Conservation (phyloP, 192 early-diverging fungal species). For the Rhizophagus clarus region DNA sequence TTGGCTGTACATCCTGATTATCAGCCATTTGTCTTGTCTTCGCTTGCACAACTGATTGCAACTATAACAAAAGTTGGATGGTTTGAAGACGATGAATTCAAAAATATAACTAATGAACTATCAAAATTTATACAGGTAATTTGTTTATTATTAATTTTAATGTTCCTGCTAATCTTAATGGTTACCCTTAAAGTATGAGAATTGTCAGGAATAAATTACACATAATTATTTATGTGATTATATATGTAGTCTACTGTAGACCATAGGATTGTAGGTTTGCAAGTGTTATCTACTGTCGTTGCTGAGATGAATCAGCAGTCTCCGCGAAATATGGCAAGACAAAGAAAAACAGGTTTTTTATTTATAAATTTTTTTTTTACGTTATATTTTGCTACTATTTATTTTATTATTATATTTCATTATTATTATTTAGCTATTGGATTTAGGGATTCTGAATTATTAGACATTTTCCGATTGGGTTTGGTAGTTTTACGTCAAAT, state of each 20-base stretch:
- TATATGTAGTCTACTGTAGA: slow-evolving; percentile 50
- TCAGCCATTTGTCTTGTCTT: slow-evolving; percentile 59
- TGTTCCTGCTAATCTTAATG: background rate
- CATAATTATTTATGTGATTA: slow-evolving; percentile 4
- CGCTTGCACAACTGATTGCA: slow-evolving; percentile 62
- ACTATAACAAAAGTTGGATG: slow-evolving; percentile 71
- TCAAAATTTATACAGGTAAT: slow-evolving; percentile 61
- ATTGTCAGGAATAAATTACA: background rate
- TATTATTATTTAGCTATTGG: slow-evolving; percentile 37
- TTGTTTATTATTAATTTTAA: background rate
- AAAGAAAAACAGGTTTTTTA: slow-evolving; percentile 68
- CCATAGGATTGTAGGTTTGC: slow-evolving; percentile 65
- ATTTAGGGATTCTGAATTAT: slow-evolving; percentile 64
- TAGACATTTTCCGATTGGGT: slow-evolving; percentile 57
- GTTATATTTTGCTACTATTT: background rate
- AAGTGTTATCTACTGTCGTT: slow-evolving; percentile 68
- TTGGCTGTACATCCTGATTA: slow-evolving; percentile 56
- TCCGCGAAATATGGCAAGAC: slow-evolving; percentile 61
- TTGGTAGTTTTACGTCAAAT: slow-evolving; percentile 41
- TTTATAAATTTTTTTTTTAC: background rate
- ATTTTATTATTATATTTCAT: background rate
- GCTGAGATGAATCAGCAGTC: slow-evolving; percentile 71
- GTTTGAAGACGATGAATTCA: slow-evolving; percentile 73
- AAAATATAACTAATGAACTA: slow-evolving; percentile 52
- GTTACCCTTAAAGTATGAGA: background rate